Evolutionary conservation across 805 yeast genomes (phyloP), one percentile per base, ranked within the genome.

Genomic region (Spathaspora boniae): DNA sequence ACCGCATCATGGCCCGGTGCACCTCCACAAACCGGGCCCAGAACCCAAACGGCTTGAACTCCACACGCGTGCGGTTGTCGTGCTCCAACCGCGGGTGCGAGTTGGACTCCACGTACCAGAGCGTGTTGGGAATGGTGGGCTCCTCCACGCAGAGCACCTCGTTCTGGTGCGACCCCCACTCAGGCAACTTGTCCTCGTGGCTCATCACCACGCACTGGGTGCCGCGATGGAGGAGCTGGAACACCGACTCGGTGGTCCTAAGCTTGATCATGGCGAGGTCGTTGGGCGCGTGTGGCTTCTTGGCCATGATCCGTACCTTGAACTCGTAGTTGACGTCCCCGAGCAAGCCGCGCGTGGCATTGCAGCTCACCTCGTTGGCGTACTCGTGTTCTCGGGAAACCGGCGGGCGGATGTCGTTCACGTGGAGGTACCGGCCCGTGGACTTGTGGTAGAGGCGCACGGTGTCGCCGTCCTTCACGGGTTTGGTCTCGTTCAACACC

Each of bases 381-480:
- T 91, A 89, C 38, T 93, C 98, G 51, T 86, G 93, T 53, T 86
- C 95, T n/a, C n/a, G n/a, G 7, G 91, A 76, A 18, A 88, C 76
- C 7, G 96, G 96, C 3, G 98, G 96, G 41, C 89, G 77, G 33
- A 74, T 49, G 42, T 85, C 84, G 44, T 72, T 78, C 16, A 87
- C 83, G 44, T 80, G 80, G 34, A 93, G 60, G 30, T 84, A 76
- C 43, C 78, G 77, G 11, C 80, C 75, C 1, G 97, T 83, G 2
- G 48, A 42, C 39, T 70, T 68, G 56, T 93, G 98, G 63, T 75
- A 77, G n/a, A 93, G 55, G 40, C 82, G 70, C 15, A 91, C 62
- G 9, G 66, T 53, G 38, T 72, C 78, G 14, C 82, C 81, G 44
- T 78, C 75, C 36, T 68, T 56, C 26, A 82, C 63, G 2, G 61